These are phyloP conservation scores for Cyclospora cayetanensis DNA, from an alignment of 169 alveolate species.

Conservation along the genomic window DNA sequence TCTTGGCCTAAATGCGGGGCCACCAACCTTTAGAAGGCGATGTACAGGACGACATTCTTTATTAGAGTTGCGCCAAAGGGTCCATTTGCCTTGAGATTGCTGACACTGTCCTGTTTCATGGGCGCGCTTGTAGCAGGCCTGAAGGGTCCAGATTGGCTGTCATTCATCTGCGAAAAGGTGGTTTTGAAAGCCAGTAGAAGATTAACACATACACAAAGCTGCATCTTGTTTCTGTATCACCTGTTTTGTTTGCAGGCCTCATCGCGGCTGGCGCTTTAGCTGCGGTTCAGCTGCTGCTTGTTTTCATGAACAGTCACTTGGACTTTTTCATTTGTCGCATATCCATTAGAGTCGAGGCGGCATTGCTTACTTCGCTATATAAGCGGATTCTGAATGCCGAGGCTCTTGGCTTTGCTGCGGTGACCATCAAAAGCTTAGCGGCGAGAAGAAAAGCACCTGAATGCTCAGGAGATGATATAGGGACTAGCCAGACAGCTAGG, in stretches of 20 bases:
- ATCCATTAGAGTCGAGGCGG: conserved; percentile 44
- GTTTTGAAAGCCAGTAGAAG: neutral
- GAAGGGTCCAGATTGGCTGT: neutral
- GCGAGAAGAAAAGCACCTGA: neutral
- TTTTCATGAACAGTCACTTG: conserved; percentile 25
- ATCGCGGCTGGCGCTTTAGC: conserved; percentile 1
- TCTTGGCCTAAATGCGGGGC: neutral
- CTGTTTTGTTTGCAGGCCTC: neutral
- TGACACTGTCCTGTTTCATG: neutral
- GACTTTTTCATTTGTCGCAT: conserved; percentile 60
- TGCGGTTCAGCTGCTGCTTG: conserved; percentile 41
- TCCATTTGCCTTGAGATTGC: neutral
- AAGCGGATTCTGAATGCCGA: conserved; percentile 26
- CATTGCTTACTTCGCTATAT: conserved; percentile 26
- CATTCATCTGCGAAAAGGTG: neutral
- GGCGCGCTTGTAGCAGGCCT: neutral
- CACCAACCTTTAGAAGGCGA: neutral
- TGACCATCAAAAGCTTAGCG: neutral
- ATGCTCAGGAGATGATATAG: too few species aligned
- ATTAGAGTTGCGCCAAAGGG: too few species aligned
- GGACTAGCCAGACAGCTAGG: too few species aligned
- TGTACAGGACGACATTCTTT: neutral
- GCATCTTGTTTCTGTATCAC: neutral
- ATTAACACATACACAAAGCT: neutral
- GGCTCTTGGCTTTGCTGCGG: neutral